Evolutionary conservation across 2,329 filamentous ascomycete genomes (phyloP).

Genomic region (Neonectria coccinea): DNA sequence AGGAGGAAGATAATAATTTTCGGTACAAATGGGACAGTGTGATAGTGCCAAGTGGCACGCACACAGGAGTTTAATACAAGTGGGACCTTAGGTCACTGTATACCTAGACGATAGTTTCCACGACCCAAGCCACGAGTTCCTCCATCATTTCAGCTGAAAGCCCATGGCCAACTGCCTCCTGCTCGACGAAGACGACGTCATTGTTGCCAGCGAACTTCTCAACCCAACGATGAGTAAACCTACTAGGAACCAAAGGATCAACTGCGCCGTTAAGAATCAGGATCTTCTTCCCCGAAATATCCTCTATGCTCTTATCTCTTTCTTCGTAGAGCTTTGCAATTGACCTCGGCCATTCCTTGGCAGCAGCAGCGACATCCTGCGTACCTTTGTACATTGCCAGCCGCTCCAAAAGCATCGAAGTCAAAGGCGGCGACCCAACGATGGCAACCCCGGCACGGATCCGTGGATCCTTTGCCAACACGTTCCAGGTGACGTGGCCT

Average conservation of each 20-base stretch:
- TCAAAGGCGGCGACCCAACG: slow-evolving; percentile 8
- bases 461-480: not conserved
- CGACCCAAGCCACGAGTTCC: slow-evolving; percentile 4
- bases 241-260: slow-evolving; percentile 1
- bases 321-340: slow-evolving; percentile 1
- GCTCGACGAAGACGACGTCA: not conserved
- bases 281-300: slow-evolving; percentile 1
- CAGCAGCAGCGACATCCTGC: not conserved
- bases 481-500: slow-evolving; percentile 10
- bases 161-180: slow-evolving; percentile 1
- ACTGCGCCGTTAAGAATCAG: slow-evolving; percentile 10
- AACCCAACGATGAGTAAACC: slow-evolving; percentile 2
- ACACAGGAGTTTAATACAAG: no score
- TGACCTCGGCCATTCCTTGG: slow-evolving; percentile 8
- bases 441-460: not conserved
- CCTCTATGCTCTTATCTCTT: slow-evolving; percentile 1
- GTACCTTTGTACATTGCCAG: not conserved
- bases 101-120: slow-evolving; percentile 4
- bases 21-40: no score
- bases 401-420: not conserved
- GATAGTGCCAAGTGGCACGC: no score
- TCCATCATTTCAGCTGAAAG: slow-evolving; percentile 1
- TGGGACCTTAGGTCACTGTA: not conserved
- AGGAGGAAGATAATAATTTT: no score
- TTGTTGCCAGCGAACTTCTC: slow-evolving; percentile 5